phyloP scores from a whole-genome alignment of 768 basidiomycete species.

The Suillus subalutaceus region DNA sequence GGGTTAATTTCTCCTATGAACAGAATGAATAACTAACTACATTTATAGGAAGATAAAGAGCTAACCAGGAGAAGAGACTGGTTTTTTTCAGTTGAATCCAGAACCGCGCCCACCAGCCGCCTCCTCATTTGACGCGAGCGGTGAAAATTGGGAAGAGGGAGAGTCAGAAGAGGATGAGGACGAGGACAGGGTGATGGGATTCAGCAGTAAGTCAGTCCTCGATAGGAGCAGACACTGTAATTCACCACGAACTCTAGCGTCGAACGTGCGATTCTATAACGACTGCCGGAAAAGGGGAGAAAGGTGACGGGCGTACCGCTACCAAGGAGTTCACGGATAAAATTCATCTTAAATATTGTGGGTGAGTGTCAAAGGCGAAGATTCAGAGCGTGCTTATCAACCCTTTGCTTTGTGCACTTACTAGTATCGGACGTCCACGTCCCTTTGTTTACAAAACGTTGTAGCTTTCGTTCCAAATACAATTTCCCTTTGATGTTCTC shows the following conservation, averaged over 20 bases:
- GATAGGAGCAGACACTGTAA: background rate
- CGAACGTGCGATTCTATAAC: background rate
- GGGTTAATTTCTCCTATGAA: background rate
- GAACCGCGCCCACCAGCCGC: background rate
- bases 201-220: background rate
- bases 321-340: constrained; percentile 22
- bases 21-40: background rate
- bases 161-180: constrained; percentile 20
- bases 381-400: background rate
- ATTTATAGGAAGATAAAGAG: background rate
- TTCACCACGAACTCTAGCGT: background rate
- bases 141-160: constrained; percentile 14
- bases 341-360: background rate
- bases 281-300: constrained; percentile 5
- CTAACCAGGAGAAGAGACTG: background rate
- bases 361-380: background rate
- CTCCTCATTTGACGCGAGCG: background rate
- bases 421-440: background rate
- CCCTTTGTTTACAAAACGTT: background rate
- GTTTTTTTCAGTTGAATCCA: background rate
- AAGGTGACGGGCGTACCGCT: constrained; percentile 28
- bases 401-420: background rate
- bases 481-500: background rate
- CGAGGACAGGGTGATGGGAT: background rate
- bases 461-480: no score